Base-by-base conservation (phyloP, 2,329 filamentous ascomycete genomes). In the Colletotrichum australisinense region DNA sequence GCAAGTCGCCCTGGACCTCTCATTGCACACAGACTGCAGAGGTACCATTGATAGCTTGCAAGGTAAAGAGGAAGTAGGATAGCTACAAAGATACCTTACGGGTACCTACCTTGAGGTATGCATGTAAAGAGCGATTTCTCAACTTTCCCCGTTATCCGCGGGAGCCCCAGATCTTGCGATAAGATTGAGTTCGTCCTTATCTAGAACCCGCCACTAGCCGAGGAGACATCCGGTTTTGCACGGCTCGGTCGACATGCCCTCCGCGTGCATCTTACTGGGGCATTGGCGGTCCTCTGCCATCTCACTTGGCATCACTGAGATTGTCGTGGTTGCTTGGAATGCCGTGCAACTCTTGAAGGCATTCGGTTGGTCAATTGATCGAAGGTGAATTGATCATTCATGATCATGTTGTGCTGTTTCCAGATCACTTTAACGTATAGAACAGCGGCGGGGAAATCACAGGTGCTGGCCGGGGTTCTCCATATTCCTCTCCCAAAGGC, bases 141-240 rank as follows among this genome's bases (percentile, higher is more conserved):
- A 14, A 42, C 38, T 42, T 42, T 42, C 38, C 42, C 42, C 42
- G 42, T 49, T 22, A 49, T 22, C 42, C 42, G 42, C 42, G 19
- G 8, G 42, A 49, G 49, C 62, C 30, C 62, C 56, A 53, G 22
- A 55, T 53, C 30, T 24, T n/a, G 35, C 49, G 70, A 70, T 70
- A 70, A 73, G 67, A 60, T 59, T 26, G 7, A 30, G n/a, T 42
- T 42, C 12, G 38, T 26, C 9, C 58, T 72, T 72, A 72, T 72
- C 69, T 38, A n/a, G 24, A 46, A 53, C 42, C 70, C 70, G 70
- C 53, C 26, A 59, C 67, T 73, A 73, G 70, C 70, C 70, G 70
- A 73, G 59, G 67, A 30, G 32, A 26, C 42, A 9, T 24, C 35
- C 55, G 55, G 59, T 57, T 70, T 59, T 42, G 55, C 58, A 58